phyloP scores from a whole-genome alignment of 2,329 filamentous ascomycete genomes.

The Hymenoscyphus occultus region DNA sequence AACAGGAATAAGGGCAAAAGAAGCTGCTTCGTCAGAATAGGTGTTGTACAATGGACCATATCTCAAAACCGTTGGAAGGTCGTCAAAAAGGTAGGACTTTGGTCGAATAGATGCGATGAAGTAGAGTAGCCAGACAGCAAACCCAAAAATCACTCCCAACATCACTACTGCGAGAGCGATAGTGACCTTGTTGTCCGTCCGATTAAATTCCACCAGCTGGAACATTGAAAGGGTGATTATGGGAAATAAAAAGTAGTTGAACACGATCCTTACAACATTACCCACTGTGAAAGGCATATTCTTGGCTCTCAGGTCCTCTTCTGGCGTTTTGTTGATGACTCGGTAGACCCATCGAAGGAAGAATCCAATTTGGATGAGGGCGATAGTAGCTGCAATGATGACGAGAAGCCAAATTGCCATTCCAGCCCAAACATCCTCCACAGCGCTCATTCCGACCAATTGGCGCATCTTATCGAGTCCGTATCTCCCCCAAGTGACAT shows the following conservation, averaged over 20 bases:
- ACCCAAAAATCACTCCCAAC: slow-evolving; percentile 67
- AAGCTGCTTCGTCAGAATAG: slow-evolving; percentile 87
- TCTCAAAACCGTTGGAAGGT: slow-evolving; percentile 80
- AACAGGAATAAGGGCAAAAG: slow-evolving; percentile 85
- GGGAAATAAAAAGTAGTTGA: slow-evolving; percentile 89
- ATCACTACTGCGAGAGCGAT: slow-evolving; percentile 74
- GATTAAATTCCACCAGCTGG: slow-evolving; percentile 73
- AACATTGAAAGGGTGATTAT: slow-evolving; percentile 85
- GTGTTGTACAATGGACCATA: slow-evolving; percentile 98
- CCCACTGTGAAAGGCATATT: slow-evolving; percentile 84
- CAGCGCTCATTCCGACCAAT: slow-evolving; percentile 73
- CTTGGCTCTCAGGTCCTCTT: slow-evolving; percentile 87
- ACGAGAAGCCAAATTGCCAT: slow-evolving; percentile 89
- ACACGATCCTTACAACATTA: slow-evolving; percentile 78
- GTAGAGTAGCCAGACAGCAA: slow-evolving; percentile 75
- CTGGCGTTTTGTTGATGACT: slow-evolving; percentile 64
- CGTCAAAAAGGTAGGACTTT: slow-evolving; percentile 86
- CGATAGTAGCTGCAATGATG: slow-evolving; percentile 65
- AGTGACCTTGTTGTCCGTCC: slow-evolving; percentile 62
- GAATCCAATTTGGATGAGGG: slow-evolving; percentile 76
- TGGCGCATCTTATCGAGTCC: slow-evolving; percentile 79
- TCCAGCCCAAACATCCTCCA: slow-evolving; percentile 84
- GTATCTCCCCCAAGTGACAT: slow-evolving; percentile 72
- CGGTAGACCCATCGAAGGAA: slow-evolving; percentile 73
- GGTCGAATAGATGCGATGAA: slow-evolving; percentile 79